Conservation (phyloP, 1,284 basidiomycete species). For the Puccinia novopanici region DNA sequence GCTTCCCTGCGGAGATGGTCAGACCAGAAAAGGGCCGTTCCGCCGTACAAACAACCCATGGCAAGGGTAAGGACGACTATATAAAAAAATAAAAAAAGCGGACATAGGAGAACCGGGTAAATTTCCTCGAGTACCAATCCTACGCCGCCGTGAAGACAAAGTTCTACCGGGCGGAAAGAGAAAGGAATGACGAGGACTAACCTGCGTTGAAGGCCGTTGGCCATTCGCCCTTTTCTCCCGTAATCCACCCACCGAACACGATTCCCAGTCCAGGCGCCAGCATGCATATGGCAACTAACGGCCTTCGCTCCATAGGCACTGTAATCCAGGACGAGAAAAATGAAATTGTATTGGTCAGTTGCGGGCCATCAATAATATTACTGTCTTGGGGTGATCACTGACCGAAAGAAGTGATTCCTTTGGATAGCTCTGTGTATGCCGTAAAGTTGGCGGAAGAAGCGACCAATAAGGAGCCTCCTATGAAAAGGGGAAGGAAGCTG, state of each 20-base stretch:
- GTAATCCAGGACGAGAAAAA: background rate
- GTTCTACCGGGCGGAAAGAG: no score
- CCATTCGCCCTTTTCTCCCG: slow-evolving; percentile 35
- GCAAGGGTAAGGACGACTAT: slow-evolving; percentile 24
- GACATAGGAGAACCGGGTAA: no score
- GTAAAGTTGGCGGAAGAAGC: slow-evolving; percentile 22
- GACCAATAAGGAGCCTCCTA: slow-evolving; percentile 8
- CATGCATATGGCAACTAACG: slow-evolving; percentile 15
- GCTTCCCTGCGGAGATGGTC: slow-evolving; percentile 32
- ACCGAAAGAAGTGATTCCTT: slow-evolving; percentile 3
- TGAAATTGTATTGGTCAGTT: background rate
- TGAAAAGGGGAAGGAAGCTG: slow-evolving; percentile 27
- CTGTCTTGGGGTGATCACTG: background rate
- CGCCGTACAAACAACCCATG: slow-evolving; percentile 25
- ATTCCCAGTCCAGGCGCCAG: slow-evolving; percentile 18
- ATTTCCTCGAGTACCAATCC: no score
- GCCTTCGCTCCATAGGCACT: slow-evolving; percentile 16
- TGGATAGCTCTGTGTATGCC: slow-evolving; percentile 25
- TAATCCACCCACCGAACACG: slow-evolving; percentile 36
- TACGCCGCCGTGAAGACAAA: no score
- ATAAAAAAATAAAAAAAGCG: no score
- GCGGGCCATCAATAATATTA: background rate
- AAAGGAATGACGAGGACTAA: no score
- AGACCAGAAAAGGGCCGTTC: slow-evolving; percentile 14
- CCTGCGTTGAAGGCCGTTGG: slow-evolving; percentile 29